These are phyloP conservation scores for Monosporozyma unispora DNA, from an alignment of 805 yeast species.

Conservation along the genomic window DNA sequence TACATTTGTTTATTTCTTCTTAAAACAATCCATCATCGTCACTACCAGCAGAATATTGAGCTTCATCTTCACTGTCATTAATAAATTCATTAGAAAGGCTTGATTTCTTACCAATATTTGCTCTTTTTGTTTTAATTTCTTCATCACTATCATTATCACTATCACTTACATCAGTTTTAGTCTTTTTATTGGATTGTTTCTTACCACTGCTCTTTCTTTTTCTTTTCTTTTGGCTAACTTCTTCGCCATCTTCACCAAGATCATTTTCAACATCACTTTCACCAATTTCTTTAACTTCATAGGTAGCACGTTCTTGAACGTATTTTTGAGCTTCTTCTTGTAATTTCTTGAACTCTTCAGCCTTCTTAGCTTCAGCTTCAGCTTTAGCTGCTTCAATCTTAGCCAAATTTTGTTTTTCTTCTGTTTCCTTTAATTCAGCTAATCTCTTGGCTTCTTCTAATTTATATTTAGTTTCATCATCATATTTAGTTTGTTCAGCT, in stretches of 20 bases:
- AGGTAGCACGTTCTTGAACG: conserved; percentile 43
- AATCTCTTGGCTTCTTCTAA: conserved; percentile 64
- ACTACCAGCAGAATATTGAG: conserved; percentile 10
- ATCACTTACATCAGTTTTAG: conserved; percentile 9
- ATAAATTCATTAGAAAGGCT: conserved; percentile 33
- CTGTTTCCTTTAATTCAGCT: conserved; percentile 49
- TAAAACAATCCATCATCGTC: conserved; percentile 17
- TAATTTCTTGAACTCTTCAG: conserved; percentile 39
- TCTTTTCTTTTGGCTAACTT: conserved; percentile 11
- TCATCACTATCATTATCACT: conserved; percentile 14
- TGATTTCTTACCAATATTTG: conserved; percentile 22
- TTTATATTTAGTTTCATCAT: conserved; percentile 46
- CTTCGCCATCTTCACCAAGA: conserved; percentile 18
- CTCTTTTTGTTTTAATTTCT: conserved; percentile 12
- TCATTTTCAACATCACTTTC: conserved; percentile 31
- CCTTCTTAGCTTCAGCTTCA: conserved; percentile 41
- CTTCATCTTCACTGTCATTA: conserved; percentile 38
- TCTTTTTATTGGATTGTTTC: background rate
- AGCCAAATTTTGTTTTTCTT: conserved; percentile 37
- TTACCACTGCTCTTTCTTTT: conserved; percentile 10
- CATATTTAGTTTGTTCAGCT: conserved; percentile 64
- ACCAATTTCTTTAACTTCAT: conserved; percentile 30
- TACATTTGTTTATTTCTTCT: background rate
- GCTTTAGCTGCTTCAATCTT: conserved; percentile 46
- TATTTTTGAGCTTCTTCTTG: conserved; percentile 52